These are phyloP conservation scores for Rossbeevera mucosa DNA, from an alignment of 768 basidiomycete species.

Conservation along the genomic window DNA sequence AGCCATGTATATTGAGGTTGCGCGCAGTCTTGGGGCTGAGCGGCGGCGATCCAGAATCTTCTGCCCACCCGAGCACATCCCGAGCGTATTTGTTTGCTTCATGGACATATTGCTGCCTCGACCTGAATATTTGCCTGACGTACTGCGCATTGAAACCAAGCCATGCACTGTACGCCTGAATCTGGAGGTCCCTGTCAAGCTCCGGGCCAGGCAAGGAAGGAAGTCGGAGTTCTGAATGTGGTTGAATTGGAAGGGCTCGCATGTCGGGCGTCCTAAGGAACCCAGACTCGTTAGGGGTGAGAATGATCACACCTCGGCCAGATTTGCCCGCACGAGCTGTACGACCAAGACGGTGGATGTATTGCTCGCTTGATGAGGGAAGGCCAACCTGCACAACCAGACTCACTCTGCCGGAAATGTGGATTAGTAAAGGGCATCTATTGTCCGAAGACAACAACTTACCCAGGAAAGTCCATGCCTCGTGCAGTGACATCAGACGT, in stretches of 20 bases:
- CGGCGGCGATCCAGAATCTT: slow-evolving; percentile 31
- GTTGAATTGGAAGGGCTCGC: slow-evolving; percentile 38
- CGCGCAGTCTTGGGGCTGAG: slow-evolving; percentile 43
- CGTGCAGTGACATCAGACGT: slow-evolving; percentile 59
- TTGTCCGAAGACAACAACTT: slow-evolving; percentile 9
- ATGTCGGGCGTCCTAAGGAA: slow-evolving; percentile 45
- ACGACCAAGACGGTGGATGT: slow-evolving; percentile 74
- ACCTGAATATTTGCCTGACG: slow-evolving; percentile 36
- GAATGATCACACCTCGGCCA: slow-evolving; percentile 55
- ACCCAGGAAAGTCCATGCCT: slow-evolving; percentile 67
- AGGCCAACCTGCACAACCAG: slow-evolving; percentile 60
- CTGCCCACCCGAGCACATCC: slow-evolving; percentile 36
- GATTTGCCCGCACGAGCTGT: slow-evolving; percentile 70
- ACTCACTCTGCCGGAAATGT: slow-evolving; percentile 40
- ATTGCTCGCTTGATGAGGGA: slow-evolving; percentile 68
- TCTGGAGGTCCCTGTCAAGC: slow-evolving; percentile 40
- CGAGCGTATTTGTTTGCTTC: slow-evolving; percentile 36
- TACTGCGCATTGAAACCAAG: slow-evolving; percentile 53
- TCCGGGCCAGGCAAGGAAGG: slow-evolving; percentile 20
- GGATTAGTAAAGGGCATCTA: slow-evolving; percentile 5
- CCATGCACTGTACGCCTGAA: slow-evolving; percentile 50
- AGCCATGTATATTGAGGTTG: slow-evolving; percentile 46
- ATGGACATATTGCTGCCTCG: slow-evolving; percentile 36
- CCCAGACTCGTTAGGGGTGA: slow-evolving; percentile 45
- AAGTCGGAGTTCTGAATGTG: slow-evolving; percentile 21